phyloP scores from a whole-genome alignment of 2,329 filamentous ascomycete genomes.

The Fusarium acutatum region DNA sequence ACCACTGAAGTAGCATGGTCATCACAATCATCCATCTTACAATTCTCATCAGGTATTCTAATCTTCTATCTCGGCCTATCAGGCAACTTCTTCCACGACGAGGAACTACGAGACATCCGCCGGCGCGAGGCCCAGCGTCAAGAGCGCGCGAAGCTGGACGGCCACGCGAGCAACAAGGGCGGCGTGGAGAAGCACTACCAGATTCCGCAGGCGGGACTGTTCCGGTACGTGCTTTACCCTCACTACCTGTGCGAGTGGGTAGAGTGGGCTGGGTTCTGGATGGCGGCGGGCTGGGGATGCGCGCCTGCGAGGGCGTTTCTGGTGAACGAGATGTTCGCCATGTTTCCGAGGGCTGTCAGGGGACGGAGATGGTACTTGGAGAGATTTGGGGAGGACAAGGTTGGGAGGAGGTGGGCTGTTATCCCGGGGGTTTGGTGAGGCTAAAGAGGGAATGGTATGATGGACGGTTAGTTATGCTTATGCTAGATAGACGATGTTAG shows the following conservation, averaged over 20 bases:
- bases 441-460: conserved; percentile 47
- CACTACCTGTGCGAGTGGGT: conserved; percentile 98
- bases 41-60: conserved; percentile 71
- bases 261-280: conserved; percentile 91
- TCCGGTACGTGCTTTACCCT: conserved; percentile 83
- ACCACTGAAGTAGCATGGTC: conserved; percentile 64
- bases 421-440: conserved; percentile 60
- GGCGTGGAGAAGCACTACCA: conserved; percentile 79
- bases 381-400: conserved; percentile 85
- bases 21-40: conserved; percentile 49
- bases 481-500: conserved; percentile 5
- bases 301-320: conserved; percentile 83
- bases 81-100: conserved; percentile 89
- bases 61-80: conserved; percentile 81
- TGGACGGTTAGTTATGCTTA: not conserved
- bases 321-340: conserved; percentile 86
- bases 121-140: conserved; percentile 71
- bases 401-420: conserved; percentile 78
- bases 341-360: conserved; percentile 85
- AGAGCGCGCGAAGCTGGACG: conserved; percentile 47
- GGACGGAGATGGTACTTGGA: conserved; percentile 88
- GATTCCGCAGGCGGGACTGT: conserved; percentile 84
- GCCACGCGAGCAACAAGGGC: not conserved
- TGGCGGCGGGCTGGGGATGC: conserved; percentile 73
- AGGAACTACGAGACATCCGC: conserved; percentile 86